Evolutionary conservation across 768 basidiomycete species (phyloP).

Genomic region (Mycena vitilis): DNA sequence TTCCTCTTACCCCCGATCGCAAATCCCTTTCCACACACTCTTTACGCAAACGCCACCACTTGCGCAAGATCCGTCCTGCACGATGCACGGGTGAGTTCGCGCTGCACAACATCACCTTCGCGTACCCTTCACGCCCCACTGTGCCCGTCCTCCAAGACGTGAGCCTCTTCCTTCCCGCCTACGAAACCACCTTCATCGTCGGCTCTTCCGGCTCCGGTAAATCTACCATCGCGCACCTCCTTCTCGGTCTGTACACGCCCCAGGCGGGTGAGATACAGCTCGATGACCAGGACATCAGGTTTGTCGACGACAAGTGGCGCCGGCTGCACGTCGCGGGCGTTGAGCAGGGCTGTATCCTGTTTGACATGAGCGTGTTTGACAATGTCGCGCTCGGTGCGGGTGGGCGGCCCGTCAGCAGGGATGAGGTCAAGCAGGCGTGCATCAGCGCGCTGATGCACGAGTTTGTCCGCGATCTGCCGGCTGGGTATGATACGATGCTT

Average conservation of each 20-base stretch:
- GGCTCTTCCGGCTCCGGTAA: slow-evolving; percentile 85
- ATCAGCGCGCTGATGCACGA: slow-evolving; percentile 77
- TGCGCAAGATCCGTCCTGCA: slow-evolving; percentile 67
- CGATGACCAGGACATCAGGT: slow-evolving; percentile 75
- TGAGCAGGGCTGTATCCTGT: slow-evolving; percentile 75
- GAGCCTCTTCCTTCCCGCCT: slow-evolving; percentile 74
- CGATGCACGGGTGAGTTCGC: slow-evolving; percentile 72
- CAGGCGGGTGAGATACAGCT: slow-evolving; percentile 67
- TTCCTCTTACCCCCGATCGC: slow-evolving; percentile 20
- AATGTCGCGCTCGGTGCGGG: slow-evolving; percentile 81
- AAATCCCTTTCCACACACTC: slow-evolving; percentile 33
- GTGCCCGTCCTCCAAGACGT: slow-evolving; percentile 68
- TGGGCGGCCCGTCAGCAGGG: slow-evolving; percentile 61
- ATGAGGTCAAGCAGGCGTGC: slow-evolving; percentile 78
- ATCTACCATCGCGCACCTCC: slow-evolving; percentile 78
- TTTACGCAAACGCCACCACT: slow-evolving; percentile 31
- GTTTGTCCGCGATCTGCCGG: slow-evolving; percentile 74
- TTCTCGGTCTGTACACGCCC: slow-evolving; percentile 73
- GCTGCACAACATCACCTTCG: slow-evolving; percentile 70
- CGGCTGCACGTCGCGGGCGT: slow-evolving; percentile 72
- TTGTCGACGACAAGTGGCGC: slow-evolving; percentile 70
- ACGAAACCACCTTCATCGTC: slow-evolving; percentile 84
- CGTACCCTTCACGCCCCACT: slow-evolving; percentile 79
- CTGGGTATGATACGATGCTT: slow-evolving; percentile 78
- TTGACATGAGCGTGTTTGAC: slow-evolving; percentile 78